Base-by-base conservation (phyloP, 2,329 filamentous ascomycete species). In the Ascocoryne sarcoides region DNA sequence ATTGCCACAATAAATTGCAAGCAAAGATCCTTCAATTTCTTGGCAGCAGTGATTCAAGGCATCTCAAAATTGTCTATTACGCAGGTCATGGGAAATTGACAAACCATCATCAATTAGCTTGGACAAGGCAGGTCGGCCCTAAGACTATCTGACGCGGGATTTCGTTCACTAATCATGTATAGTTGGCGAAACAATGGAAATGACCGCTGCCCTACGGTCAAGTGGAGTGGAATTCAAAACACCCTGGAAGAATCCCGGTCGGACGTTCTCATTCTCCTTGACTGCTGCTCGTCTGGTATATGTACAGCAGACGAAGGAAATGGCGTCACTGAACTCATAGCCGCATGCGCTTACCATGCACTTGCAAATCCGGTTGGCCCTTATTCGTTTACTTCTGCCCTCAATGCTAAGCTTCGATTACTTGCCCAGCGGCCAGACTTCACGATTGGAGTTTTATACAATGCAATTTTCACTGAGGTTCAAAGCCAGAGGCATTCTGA, bases 21-120 rank as follows among this genome's bases (percentile, higher is more conserved):
- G 19, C 45, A 10, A 51, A 44, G 36, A 40, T 54, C 8, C 17
- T 35, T 3, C 37, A 48, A 2, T 52, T 52, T 15, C 19, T 52
- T 9, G 17, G 21, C 3, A 32, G 40, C 2, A 48, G 46, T 2
- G 42, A 42, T 7, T 32, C 45, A 21, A 46, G 40, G 28, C 30
- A 49, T 29, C 39, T 54, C 26, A 54, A 54, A 23, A 53, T 54
- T 18, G 39, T 54, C 3, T 53, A 40, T 26, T 54, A 54, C 38
- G 45, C 42, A 18, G 52, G 52, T 19, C 37, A 49, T 39, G 37
- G 40, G 12, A 20, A 33, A 18, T 30, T 44, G 10, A 39, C 34
- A 4, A 46, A 42, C 9, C 42, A 41, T 29, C 23, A 39, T n/a
- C 36, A 31, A 15, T 15, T 50, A 4, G 39, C 41, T 12, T 53